Conservation (phyloP, 1,139 yeast genomes). For the Hemisphaericaspora subhashii region DNA sequence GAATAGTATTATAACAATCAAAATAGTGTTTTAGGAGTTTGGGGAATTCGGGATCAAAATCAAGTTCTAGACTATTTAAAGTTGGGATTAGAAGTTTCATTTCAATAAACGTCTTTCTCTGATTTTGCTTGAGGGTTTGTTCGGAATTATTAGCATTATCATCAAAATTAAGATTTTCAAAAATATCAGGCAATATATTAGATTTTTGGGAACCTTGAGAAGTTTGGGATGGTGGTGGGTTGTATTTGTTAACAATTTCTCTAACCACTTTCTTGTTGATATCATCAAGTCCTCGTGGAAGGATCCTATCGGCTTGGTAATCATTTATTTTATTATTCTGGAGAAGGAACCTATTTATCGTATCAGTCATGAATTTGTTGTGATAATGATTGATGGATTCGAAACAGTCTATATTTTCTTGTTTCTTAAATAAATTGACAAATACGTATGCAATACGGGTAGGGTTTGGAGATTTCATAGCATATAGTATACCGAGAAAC, state of each 20-base stretch:
- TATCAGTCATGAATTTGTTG: conserved; percentile 22
- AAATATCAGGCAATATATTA: not conserved
- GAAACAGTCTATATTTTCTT: conserved; percentile 22
- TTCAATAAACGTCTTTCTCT: conserved; percentile 10
- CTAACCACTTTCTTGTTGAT: not conserved
- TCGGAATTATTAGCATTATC: not conserved
- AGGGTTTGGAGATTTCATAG: conserved; percentile 12
- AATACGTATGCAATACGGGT: conserved; percentile 20
- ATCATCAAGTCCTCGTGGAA: not conserved
- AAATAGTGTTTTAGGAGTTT: conserved; percentile 24
- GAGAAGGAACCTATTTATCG: conserved; percentile 21
- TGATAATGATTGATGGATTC: conserved; percentile 20
- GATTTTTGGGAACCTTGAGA: not conserved
- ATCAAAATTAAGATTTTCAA: not conserved
- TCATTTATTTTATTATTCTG: conserved; percentile 8
- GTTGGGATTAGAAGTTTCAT: conserved; percentile 29
- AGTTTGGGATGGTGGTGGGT: not conserved
- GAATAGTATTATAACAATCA: conserved; percentile 18
- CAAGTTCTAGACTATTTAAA: conserved; percentile 30
- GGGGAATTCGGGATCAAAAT: conserved; percentile 28
- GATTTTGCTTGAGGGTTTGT: no score
- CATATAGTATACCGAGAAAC: conserved; percentile 25
- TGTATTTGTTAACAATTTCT: not conserved
- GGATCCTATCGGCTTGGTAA: not conserved
- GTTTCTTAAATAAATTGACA: conserved; percentile 26